Conservation (phyloP, 805 yeast genomes). For the Blastobotrys robertii region DNA sequence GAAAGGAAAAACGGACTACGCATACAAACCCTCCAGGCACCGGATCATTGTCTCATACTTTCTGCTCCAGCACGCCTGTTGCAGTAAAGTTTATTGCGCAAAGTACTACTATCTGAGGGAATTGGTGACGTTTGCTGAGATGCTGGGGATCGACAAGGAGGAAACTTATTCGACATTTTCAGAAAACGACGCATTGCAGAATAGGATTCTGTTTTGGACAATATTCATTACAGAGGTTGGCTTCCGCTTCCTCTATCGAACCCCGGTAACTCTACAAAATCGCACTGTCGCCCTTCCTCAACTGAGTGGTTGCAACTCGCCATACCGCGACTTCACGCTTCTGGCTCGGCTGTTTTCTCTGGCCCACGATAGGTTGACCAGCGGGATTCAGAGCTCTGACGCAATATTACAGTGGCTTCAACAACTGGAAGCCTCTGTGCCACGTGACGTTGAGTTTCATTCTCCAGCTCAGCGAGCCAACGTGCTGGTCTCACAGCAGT, state of each 20-base stretch:
- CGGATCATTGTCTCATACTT: conserved; percentile 1
- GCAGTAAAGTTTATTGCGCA: neutral
- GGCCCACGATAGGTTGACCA: neutral
- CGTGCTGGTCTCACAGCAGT: conserved; percentile 5
- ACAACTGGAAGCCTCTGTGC: conserved; percentile 1
- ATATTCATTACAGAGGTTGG: conserved; percentile 1
- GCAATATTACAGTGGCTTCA: too few species aligned
- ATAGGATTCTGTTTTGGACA: conserved; percentile 1
- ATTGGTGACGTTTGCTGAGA: neutral
- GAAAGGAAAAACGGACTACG: neutral
- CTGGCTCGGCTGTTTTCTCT: conserved; percentile 3
- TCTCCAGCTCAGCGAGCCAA: neutral
- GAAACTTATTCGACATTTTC: neutral
- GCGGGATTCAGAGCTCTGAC: neutral
- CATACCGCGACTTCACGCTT: conserved; percentile 1
- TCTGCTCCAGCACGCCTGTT: conserved; percentile 1
- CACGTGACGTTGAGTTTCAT: neutral
- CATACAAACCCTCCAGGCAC: neutral
- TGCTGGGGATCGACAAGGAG: conserved; percentile 1
- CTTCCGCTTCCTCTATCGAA: conserved; percentile 1
- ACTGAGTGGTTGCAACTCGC: neutral
- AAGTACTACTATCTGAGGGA: conserved; percentile 4
- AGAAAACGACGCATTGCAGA: neutral
- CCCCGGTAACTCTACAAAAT: neutral
- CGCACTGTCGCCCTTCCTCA: neutral